Evolutionary conservation across 257 asterid genomes (phyloP).

Genomic region (Verbascum thapsus): DNA sequence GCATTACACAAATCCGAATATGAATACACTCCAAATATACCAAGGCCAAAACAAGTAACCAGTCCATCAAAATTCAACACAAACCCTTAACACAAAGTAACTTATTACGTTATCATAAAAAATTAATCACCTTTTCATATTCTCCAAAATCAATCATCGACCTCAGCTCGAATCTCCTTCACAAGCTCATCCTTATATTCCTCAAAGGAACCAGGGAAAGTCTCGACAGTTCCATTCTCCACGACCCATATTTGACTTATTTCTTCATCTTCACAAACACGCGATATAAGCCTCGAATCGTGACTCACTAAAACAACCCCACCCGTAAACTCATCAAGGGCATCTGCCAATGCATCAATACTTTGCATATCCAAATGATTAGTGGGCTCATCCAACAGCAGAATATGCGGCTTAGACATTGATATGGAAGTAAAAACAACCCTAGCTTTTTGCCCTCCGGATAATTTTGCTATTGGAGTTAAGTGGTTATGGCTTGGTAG

Average conservation of each 20-base stretch:
- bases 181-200: slow-evolving; percentile 75
- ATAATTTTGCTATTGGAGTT: slow-evolving; percentile 62
- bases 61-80: neutral
- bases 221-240: slow-evolving; percentile 63
- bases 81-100: neutral
- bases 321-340: slow-evolving; percentile 70
- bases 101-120: neutral
- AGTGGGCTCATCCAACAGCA: slow-evolving; percentile 69
- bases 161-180: slow-evolving; percentile 60
- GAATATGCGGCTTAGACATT: slow-evolving; percentile 71
- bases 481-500: slow-evolving; percentile 76
- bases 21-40: slow-evolving; percentile 12
- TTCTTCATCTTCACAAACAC: slow-evolving; percentile 67
- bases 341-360: slow-evolving; percentile 71
- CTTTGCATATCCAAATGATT: slow-evolving; percentile 84
- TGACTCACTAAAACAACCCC: slow-evolving; percentile 75
- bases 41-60: neutral
- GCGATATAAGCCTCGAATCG: slow-evolving; percentile 65
- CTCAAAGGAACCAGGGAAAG: slow-evolving; percentile 52
- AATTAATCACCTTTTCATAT: neutral
- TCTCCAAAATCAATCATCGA: slow-evolving; percentile 46
- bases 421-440: slow-evolving; percentile 76
- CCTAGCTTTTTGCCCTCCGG: slow-evolving; percentile 73
- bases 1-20: neutral
- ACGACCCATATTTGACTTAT: slow-evolving; percentile 66